Base-by-base conservation (phyloP, 805 yeast genomes). In the Scheffersomyces ergatensis region DNA sequence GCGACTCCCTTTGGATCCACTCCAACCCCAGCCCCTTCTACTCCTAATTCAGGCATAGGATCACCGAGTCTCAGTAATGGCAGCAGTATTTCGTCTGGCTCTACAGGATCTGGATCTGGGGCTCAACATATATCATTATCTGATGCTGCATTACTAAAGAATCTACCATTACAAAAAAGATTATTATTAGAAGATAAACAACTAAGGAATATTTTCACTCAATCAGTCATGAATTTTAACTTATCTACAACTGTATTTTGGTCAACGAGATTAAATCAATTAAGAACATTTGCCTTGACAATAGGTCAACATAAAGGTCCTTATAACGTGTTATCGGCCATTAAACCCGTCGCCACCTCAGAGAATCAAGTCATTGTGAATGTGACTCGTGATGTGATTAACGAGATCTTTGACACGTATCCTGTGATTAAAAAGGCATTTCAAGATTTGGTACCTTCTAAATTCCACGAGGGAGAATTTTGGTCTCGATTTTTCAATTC, bases 401-500 rank as follows among this genome's bases (percentile, higher is more conserved):
- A 80, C 42, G 95, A 85, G 47, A 89, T 93, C 17, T 90, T 93
- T 58, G 87, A 83, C 38, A 96, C 92, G 44, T 93, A 92, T 55
- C 99, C 99, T 0, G 80, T 90, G 29, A 95, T 93, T 19, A 80
- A 87, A 45, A 80, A 78, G 47, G 98, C 98, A 0, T 93, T 86
- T 55, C 82, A 80, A 44, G 99, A 93, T 40, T 82, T 82, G 43
- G 99, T 93, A 4, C 99, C 98, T 1, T 52, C 46, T 12, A 82
- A 83, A 46, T 72, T 93, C 39, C 76, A 79, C 36, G 98, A 93
- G 58, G 90, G 92, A 32, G 96, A 86, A 55, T 93, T 93, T 53
- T 93, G 99, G 99, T 88, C 96, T 9, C 70, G 97, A 46, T 93
- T 93, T 55, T 93, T 93, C 72, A 83, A 88, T 53, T 89, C 97